These are phyloP conservation scores for Bjerkandera adusta DNA, from an alignment of 1,284 basidiomycete species.

Conservation along the genomic window DNA sequence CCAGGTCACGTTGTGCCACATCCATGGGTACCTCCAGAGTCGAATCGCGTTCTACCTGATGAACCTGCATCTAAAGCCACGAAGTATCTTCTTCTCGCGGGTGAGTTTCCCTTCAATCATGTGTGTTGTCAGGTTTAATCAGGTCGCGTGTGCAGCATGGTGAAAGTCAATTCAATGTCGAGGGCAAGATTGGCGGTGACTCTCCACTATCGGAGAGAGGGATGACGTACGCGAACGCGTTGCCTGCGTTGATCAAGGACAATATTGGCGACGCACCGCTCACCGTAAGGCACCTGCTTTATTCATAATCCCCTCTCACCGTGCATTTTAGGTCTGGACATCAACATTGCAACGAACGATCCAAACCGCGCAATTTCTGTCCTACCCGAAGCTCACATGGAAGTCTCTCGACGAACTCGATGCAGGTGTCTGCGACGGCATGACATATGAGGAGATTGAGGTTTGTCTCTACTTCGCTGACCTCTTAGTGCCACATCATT, in stretches of 20 bases:
- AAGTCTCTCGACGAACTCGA: constrained; percentile 98
- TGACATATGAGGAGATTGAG: constrained; percentile 99
- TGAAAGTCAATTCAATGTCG: constrained; percentile 96
- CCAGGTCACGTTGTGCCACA: constrained; percentile 81
- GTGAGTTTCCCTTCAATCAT: constrained; percentile 43
- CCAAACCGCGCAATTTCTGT: constrained; percentile 83
- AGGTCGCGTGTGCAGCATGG: constrained; percentile 72
- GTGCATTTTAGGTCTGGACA: constrained; percentile 79
- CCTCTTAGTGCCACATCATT: not conserved
- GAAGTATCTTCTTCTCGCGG: constrained; percentile 95
- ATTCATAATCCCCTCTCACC: not conserved
- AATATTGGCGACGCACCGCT: constrained; percentile 89
- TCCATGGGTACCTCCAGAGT: constrained; percentile 92
- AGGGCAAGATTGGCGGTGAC: constrained; percentile 97
- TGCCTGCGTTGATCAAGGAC: constrained; percentile 87
- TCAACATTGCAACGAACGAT: constrained; percentile 92
- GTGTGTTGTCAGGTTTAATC: constrained; percentile 7
- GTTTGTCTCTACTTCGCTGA: constrained; percentile 36
- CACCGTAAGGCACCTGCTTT: constrained; percentile 53
- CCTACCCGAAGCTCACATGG: constrained; percentile 95
- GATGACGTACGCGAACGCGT: constrained; percentile 79
- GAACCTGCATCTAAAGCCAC: constrained; percentile 96
- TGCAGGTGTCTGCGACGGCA: constrained; percentile 98
- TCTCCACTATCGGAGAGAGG: constrained; percentile 85
- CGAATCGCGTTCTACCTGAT: constrained; percentile 98